These are phyloP conservation scores for Blastocystis sp. DNA, from an alignment of 352 stramenopile genomes.

Conservation along the genomic window DNA sequence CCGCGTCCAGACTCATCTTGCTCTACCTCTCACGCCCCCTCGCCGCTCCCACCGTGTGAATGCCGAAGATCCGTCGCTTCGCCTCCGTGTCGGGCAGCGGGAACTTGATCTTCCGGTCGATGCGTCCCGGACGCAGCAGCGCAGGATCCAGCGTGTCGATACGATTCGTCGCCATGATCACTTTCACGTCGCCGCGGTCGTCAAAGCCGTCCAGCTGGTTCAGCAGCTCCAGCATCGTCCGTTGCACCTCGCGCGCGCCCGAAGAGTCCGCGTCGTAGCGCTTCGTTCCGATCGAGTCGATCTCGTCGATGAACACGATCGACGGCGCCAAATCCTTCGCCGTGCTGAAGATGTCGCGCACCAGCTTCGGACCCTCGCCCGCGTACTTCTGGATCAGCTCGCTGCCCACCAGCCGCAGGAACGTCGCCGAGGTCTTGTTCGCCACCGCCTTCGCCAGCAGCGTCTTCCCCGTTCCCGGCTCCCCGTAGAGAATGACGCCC, in stretches of 20 bases:
- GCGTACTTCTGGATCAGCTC: conserved; percentile 97
- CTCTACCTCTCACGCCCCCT: conserved; percentile 47
- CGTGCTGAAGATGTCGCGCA: conserved; percentile 96
- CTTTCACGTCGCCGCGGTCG: conserved; percentile 96
- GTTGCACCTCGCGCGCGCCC: conserved; percentile 96
- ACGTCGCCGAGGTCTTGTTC: conserved; percentile 98
- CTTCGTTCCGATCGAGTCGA: conserved; percentile 97
- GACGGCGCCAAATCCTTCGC: conserved; percentile 92
- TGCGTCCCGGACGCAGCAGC: conserved; percentile 93
- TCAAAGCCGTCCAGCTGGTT: conserved; percentile 99
- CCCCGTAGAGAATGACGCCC: conserved; percentile 97
- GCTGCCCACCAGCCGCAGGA: conserved; percentile 92
- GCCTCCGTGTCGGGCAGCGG: conserved; percentile 97
- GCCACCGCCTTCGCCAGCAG: conserved; percentile 90
- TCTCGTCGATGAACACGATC: conserved; percentile 99
- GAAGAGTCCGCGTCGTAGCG: conserved; percentile 94
- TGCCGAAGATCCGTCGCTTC: conserved; percentile 98
- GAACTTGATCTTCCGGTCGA: conserved; percentile 99
- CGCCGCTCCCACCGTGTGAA: conserved; percentile 77
- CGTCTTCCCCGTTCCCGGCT: conserved; percentile 98
- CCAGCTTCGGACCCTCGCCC: conserved; percentile 83
- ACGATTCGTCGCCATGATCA: conserved; percentile 99
- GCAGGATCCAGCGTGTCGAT: conserved; percentile 96
- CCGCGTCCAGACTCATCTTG: conserved; percentile 89
- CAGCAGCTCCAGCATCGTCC: conserved; percentile 98